A percentile compares a stretch with the other conserved stretches of the same genome.
Evolutionary conservation across 2,329 filamentous ascomycete species (phyloP).

Genomic region (Rasamsonia emersonii): DNA sequence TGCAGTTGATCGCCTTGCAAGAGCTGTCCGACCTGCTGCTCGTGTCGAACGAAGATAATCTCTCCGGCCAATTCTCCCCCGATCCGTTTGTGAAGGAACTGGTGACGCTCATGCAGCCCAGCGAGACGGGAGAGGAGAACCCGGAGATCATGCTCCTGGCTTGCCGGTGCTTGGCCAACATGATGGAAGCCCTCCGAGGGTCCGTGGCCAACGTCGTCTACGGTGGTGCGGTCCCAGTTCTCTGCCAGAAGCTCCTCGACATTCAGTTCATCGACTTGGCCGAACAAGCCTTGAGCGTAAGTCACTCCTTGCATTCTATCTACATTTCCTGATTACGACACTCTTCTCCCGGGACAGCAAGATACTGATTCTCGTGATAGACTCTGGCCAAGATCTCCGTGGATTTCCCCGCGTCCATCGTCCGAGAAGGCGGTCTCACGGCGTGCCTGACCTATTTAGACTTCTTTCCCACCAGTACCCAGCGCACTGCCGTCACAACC

Average conservation of each 20-base stretch:
- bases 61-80: constrained; percentile 88
- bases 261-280: constrained; percentile 97
- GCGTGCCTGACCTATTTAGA: constrained; percentile 95
- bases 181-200: constrained; percentile 93
- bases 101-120: constrained; percentile 82
- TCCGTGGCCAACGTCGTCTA: constrained; percentile 95
- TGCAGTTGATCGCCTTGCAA: constrained; percentile 86
- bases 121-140: constrained; percentile 80
- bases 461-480: constrained; percentile 95
- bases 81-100: constrained; percentile 94
- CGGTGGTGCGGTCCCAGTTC: constrained; percentile 85
- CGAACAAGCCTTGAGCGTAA: constrained; percentile 81
- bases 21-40: constrained; percentile 88
- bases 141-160: constrained; percentile 95
- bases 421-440: constrained; percentile 87
- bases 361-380: constrained; percentile 26
- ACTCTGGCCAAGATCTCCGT: constrained; percentile 96
- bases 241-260: constrained; percentile 91
- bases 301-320: constrained; percentile 17
- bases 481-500: constrained; percentile 91
- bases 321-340: too few relatives aligned
- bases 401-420: constrained; percentile 90
- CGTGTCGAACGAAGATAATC: constrained; percentile 92
- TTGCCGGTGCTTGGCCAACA: constrained; percentile 87
- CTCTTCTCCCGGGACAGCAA: too few relatives aligned